These are phyloP conservation scores for Sclerotinia glacialis DNA, from an alignment of 2,329 filamentous ascomycete species.

Conservation along the genomic window DNA sequence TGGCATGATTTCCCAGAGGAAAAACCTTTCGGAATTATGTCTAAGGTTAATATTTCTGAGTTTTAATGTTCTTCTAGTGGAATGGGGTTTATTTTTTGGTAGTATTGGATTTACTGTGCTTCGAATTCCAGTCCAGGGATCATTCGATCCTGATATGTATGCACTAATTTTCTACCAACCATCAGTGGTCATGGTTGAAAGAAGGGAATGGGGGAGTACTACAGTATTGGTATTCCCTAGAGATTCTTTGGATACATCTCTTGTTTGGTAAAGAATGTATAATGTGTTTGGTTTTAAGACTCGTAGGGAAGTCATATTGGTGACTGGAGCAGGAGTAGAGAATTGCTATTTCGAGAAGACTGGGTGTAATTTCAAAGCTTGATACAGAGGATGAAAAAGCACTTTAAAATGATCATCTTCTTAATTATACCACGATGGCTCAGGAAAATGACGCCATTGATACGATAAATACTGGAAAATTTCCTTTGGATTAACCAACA, in stretches of 20 bases:
- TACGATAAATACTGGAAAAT: too few species aligned
- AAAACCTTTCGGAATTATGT: not conserved
- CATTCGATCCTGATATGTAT: constrained; percentile 3
- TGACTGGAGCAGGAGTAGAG: not conserved
- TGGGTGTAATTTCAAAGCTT: not conserved
- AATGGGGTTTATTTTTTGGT: not conserved
- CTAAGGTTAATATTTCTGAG: not conserved
- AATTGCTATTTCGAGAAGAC: not conserved
- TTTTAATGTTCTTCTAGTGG: not conserved
- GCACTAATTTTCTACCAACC: not conserved
- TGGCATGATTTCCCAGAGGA: not conserved
- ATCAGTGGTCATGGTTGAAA: not conserved
- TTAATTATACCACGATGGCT: not conserved
- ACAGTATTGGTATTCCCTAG: not conserved
- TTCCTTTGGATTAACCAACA: not conserved
- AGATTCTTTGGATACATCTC: not conserved
- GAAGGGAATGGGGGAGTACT: not conserved
- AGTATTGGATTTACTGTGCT: not conserved
- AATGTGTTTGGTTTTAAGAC: not conserved
- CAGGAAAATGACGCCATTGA: not conserved
- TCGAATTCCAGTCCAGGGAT: not conserved
- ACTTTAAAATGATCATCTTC: too few species aligned
- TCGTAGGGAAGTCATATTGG: not conserved
- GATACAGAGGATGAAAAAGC: not conserved
- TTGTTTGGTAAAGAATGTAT: not conserved